phyloP scores from a whole-genome alignment of 768 basidiomycete genomes.

The Lactifluus volemus region DNA sequence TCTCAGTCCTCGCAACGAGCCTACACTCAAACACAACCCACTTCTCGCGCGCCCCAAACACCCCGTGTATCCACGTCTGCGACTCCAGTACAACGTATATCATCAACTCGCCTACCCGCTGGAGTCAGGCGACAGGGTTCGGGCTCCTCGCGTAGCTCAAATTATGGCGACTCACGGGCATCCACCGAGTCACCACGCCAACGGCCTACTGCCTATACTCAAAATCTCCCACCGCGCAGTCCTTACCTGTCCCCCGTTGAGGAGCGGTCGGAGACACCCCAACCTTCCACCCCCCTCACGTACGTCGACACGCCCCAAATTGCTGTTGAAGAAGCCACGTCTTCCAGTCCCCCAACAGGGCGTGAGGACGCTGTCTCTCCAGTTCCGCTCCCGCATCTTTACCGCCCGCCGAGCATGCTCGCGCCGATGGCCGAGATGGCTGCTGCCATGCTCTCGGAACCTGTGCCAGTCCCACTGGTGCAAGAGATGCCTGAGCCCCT shows the following conservation, averaged over 20 bases:
- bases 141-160: slow-evolving; percentile 16
- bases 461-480: neutral
- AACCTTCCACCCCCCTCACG: neutral
- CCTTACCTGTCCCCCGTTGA: slow-evolving; percentile 18
- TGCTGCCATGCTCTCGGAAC: slow-evolving; percentile 10
- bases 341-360: neutral
- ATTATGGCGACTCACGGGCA: slow-evolving; percentile 14
- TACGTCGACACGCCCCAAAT: slow-evolving; percentile 20
- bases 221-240: neutral
- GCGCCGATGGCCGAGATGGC: slow-evolving; percentile 17
- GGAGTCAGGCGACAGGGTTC: slow-evolving; percentile 10
- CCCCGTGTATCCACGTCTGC: neutral
- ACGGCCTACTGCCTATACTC: neutral
- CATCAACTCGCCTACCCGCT: slow-evolving; percentile 2
- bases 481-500: neutral
- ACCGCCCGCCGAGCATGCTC: slow-evolving; percentile 28
- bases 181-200: slow-evolving; percentile 13
- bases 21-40: slow-evolving; percentile 10
- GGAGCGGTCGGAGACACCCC: slow-evolving; percentile 2
- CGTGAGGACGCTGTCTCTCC: slow-evolving; percentile 30
- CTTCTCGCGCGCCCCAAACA: neutral
- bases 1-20: slow-evolving; percentile 16
- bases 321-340: slow-evolving; percentile 20
- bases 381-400: slow-evolving; percentile 40
- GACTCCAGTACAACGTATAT: neutral